These are phyloP conservation scores for Dendrobium officinale DNA, from an alignment of 106 monocot species.

Conservation along the genomic window DNA sequence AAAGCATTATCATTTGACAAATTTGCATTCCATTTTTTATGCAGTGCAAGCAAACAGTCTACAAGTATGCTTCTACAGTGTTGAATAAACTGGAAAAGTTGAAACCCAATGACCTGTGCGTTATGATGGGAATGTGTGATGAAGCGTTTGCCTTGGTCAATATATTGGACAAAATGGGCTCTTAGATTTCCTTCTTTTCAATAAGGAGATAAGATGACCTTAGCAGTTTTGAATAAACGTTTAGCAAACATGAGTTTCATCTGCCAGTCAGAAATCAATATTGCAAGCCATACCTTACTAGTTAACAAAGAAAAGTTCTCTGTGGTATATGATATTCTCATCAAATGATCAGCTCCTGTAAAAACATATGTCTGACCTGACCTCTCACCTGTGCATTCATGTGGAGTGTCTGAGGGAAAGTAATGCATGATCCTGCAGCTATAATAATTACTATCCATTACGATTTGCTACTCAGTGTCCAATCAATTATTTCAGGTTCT, in stretches of 20 bases:
- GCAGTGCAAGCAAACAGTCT: constrained; percentile 25
- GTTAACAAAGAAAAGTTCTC: too few species aligned
- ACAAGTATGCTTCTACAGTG: constrained; percentile 14
- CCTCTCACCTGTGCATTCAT: neutral
- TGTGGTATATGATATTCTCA: neutral
- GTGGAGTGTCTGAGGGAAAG: neutral
- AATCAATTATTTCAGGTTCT: neutral
- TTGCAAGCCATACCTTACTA: too few species aligned
- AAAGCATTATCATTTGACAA: neutral
- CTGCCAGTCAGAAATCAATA: too few species aligned
- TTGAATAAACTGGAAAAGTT: constrained; percentile 17
- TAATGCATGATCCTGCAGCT: neutral
- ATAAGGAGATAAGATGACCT: neutral
- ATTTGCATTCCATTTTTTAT: neutral
- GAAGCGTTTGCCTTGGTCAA: neutral
- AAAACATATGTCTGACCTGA: neutral
- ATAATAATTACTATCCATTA: neutral
- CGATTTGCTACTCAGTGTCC: too few species aligned
- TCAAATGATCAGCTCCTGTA: neutral
- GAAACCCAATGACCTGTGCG: constrained; percentile 16
- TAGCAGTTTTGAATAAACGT: neutral
- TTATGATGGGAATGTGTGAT: constrained; percentile 20
- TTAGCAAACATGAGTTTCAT: neutral
- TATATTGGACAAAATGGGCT: neutral
- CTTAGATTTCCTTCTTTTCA: neutral